Percentiles rank a stretch among this genome's conserved stretches.
Conservation (phyloP, 371 early-diverging fungal genomes). For the Dichotomocladium elegans region DNA sequence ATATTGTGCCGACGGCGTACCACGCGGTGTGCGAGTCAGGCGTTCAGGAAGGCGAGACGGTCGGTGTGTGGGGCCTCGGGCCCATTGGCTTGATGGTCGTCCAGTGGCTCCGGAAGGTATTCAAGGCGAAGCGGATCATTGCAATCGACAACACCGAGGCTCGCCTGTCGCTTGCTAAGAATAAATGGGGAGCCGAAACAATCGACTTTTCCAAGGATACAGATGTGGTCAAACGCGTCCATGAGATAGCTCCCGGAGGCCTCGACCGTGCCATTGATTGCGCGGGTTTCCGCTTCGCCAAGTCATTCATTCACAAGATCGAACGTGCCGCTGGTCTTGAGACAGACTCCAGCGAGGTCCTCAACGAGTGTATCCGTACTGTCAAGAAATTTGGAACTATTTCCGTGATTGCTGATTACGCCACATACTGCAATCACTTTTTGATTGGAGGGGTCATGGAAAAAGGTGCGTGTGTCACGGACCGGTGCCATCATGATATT, state of each 20-base stretch:
- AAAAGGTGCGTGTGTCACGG: conserved; percentile 44
- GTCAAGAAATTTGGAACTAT: conserved; percentile 50
- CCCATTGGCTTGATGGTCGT: conserved; percentile 55
- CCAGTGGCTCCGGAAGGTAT: conserved; percentile 46
- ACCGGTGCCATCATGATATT: not conserved
- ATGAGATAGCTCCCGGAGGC: conserved; percentile 39
- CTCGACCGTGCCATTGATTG: conserved; percentile 53
- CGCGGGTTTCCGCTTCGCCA: conserved; percentile 56
- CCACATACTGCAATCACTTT: conserved; percentile 49
- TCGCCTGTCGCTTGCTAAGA: conserved; percentile 44
- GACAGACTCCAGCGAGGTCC: conserved; percentile 56
- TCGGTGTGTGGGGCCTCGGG: conserved; percentile 60
- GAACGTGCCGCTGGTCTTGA: conserved; percentile 51
- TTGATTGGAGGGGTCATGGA: conserved; percentile 63
- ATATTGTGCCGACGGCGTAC: conserved; percentile 58
- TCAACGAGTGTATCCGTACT: conserved; percentile 48
- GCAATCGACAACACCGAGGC: conserved; percentile 48
- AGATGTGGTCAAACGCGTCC: conserved; percentile 37
- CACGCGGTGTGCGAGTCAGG: conserved; percentile 47
- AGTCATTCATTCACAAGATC: conserved; percentile 40
- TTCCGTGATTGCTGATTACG: conserved; percentile 48
- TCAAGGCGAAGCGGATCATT: conserved; percentile 50
- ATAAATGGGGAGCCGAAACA: conserved; percentile 37
- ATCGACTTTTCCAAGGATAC: conserved; percentile 43
- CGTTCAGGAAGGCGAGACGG: conserved; percentile 40